Conservation (phyloP, 192 early-diverging fungal species). For the Radiomyces spectabilis region DNA sequence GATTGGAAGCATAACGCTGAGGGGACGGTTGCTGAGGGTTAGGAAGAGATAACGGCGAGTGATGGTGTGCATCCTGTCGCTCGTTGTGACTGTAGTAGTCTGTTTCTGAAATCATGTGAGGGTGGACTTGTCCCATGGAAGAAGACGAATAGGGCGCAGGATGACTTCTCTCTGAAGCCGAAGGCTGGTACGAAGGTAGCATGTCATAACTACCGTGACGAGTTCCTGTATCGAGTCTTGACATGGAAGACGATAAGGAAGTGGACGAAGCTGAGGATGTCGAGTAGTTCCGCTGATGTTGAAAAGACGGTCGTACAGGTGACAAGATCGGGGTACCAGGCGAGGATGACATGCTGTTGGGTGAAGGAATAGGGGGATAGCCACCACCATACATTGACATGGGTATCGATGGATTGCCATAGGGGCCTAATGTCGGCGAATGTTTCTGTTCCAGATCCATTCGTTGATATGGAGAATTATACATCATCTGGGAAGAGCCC, state of each 20-base stretch:
- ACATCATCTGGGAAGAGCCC: not conserved
- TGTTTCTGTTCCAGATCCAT: not conserved
- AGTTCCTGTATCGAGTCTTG: not conserved
- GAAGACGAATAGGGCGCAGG: not conserved
- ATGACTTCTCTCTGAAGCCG: not conserved
- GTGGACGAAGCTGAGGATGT: slow-evolving; percentile 1
- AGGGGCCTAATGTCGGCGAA: not conserved
- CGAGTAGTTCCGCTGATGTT: slow-evolving; percentile 8
- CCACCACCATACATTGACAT: not conserved
- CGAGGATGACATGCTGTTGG: slow-evolving; percentile 12
- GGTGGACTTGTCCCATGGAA: not conserved
- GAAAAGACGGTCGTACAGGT: slow-evolving; percentile 10
- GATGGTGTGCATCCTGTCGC: not conserved
- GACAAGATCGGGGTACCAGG: slow-evolving; percentile 14
- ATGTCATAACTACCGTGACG: slow-evolving; percentile 10
- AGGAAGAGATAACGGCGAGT: no score
- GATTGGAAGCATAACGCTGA: slow-evolving; percentile 12
- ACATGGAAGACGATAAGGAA: not conserved
- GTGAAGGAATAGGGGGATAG: slow-evolving; percentile 8
- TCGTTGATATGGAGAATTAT: slow-evolving; percentile 1
- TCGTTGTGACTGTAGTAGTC: not conserved
- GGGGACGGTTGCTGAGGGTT: not conserved
- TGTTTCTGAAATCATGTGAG: not conserved
- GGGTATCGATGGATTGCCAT: slow-evolving; percentile 2
- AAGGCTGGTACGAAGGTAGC: slow-evolving; percentile 6